Evolutionary conservation across 768 basidiomycete genomes (phyloP).

Genomic region (Guyanaporus albipodus): DNA sequence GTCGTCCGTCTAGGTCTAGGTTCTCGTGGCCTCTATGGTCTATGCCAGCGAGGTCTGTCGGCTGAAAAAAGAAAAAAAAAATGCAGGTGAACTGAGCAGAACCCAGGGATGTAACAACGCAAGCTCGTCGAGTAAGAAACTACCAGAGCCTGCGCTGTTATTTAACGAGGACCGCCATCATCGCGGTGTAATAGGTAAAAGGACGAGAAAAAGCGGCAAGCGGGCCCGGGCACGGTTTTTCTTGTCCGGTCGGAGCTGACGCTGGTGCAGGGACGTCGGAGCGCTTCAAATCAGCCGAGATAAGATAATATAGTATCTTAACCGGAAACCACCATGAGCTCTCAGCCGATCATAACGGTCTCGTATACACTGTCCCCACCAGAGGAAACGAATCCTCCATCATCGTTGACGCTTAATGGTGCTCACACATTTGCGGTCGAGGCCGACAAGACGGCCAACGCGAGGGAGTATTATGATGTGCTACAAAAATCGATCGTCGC

Average conservation of each 20-base stretch:
- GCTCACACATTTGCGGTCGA: conserved; percentile 25
- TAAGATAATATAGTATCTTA: conserved; percentile 23
- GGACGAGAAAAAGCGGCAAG: background rate
- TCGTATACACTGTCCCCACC: conserved; percentile 25
- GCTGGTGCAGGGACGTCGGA: background rate
- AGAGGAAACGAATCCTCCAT: conserved; percentile 10
- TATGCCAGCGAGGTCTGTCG: conserved; percentile 1
- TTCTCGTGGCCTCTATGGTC: conserved; percentile 15
- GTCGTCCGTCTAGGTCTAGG: conserved; percentile 7
- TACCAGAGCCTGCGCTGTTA: conserved; percentile 47
- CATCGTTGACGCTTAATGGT: conserved; percentile 20
- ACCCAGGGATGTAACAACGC: conserved; percentile 15
- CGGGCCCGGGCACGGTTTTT: background rate
- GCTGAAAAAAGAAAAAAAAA: conserved; percentile 2
- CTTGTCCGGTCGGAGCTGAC: conserved; percentile 12
- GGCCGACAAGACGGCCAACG: conserved; percentile 14
- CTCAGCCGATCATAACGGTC: conserved; percentile 13
- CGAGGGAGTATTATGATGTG: conserved; percentile 43
- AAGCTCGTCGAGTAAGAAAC: conserved; percentile 15
- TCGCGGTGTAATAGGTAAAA: conserved; percentile 11
- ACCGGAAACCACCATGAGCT: conserved; percentile 11
- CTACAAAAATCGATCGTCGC: conserved; percentile 47
- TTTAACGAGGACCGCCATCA: conserved; percentile 51
- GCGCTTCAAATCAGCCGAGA: conserved; percentile 13
- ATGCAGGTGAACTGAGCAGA: background rate